Conservation (phyloP, 139 green algal species). For the Closterium sp. region DNA sequence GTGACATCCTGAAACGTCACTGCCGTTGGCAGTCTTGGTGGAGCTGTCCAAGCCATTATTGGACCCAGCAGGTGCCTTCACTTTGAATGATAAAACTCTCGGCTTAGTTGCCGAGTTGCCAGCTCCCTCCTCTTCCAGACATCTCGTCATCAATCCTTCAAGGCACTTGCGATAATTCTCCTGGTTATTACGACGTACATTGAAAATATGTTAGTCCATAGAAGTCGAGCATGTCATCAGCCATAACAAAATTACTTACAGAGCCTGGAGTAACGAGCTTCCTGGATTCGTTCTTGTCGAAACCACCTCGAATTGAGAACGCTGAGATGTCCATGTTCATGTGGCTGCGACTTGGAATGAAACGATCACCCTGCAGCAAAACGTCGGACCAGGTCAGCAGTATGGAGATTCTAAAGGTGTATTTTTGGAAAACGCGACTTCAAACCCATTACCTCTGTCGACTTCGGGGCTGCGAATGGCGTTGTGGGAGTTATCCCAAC, state of each 20-base stretch:
- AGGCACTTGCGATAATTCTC: not conserved
- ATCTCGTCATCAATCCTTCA: not conserved
- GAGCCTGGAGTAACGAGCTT: not conserved
- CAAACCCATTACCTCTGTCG: not conserved
- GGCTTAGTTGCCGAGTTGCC: not conserved
- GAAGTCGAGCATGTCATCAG: not conserved
- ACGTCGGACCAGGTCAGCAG: not conserved
- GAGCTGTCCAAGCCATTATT: not conserved
- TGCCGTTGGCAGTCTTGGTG: not conserved
- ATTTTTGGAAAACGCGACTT: too few relatives aligned
- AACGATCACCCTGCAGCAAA: conserved; percentile 72
- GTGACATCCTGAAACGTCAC: not conserved
- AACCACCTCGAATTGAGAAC: conserved; percentile 44
- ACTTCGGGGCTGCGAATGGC: not conserved
- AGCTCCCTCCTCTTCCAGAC: not conserved
- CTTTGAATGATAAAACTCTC: not conserved
- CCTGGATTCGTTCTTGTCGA: not conserved
- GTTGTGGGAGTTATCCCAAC: not conserved
- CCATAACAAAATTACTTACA: not conserved
- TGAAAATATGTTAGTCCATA: not conserved
- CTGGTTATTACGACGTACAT: not conserved
- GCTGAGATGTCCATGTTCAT: conserved; percentile 80
- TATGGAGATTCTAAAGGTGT: too few relatives aligned
- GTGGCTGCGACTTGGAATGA: conserved; percentile 82
- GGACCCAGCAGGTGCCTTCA: not conserved